Evolutionary conservation across 2,329 filamentous ascomycete genomes (phyloP).

Genomic region (Aspergillus spinulosporus): DNA sequence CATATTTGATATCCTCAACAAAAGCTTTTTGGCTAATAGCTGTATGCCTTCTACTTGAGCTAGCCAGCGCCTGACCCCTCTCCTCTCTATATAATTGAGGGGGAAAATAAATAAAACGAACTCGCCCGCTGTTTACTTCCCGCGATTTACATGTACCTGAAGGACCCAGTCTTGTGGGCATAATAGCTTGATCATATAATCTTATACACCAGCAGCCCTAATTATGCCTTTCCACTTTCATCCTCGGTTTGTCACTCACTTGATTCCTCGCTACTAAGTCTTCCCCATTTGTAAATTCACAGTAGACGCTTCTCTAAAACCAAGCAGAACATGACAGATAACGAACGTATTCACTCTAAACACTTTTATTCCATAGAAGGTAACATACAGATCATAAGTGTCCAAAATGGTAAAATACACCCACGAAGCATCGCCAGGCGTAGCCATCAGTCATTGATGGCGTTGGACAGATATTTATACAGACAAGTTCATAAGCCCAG

Average conservation of each 20-base stretch:
- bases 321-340: background rate
- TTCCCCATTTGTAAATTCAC: background rate
- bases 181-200: background rate
- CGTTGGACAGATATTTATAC: background rate
- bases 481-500: background rate
- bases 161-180: background rate
- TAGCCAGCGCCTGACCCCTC: too few species aligned
- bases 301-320: too few species aligned
- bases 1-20: too few species aligned
- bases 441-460: background rate
- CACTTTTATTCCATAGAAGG: conserved; percentile 19
- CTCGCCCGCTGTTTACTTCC: too few species aligned
- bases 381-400: conserved; percentile 24
- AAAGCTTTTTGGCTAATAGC: too few species aligned
- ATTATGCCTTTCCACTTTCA: background rate
- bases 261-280: too few species aligned
- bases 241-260: too few species aligned
- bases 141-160: background rate
- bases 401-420: conserved; percentile 15
- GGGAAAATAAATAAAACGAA: too few species aligned
- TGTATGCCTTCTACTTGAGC: too few species aligned
- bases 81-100: too few species aligned
- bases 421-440: background rate
- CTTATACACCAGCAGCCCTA: background rate
- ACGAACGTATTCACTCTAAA: background rate